Base-by-base conservation (phyloP, 495 filamentous ascomycete species). In the Lepraria neglecta region DNA sequence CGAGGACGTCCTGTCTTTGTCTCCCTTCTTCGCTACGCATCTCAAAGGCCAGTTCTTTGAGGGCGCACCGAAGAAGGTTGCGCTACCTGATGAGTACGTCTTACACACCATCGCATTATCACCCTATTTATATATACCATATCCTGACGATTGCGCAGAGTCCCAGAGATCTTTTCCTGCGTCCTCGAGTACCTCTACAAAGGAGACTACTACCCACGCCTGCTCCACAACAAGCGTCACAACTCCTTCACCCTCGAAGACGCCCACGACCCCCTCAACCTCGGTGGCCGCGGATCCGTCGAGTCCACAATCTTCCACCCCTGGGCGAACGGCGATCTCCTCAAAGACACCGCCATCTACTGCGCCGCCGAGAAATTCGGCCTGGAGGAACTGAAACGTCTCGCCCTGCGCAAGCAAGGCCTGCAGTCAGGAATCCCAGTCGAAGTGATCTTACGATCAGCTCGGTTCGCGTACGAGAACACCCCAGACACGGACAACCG, bases 381-480 rank as follows among this genome's bases (percentile, higher is more conserved):
- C 65, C 81, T 97, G 71, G 87, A 89, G 52, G 90, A 90, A 65
- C 82, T 97, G 73, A 92, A 95, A 80, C 80, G 82, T 65, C 81
- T 97, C 71, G 84, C 91, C 71, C 83, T 97, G 64, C 84, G 89
- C 72, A 97, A 97, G 80, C 91, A 96, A 74, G 91, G 91, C 58
- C 81, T 95, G 73, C 91, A 92, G 76, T 81, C 74, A 64, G 90
- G 90, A 58, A 90, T 96, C 70, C 83, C 91, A 65, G 86, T 90
- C 72, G 86, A 84, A 72, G 89, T 89, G 65, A 91, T 97, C 74
- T 82, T 97, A 72, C 83, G 87, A 72, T 91, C 87, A 71, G 90
- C 91, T 64, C 89, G 90, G 69, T 97, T 90, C 76, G 90, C 90
- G 71, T 96, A 97, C 75, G 91, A 88, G 71, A 85, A 95, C 82